phyloP scores from a whole-genome alignment of 805 yeast species.

The Debaryomyces hansenii region DNA sequence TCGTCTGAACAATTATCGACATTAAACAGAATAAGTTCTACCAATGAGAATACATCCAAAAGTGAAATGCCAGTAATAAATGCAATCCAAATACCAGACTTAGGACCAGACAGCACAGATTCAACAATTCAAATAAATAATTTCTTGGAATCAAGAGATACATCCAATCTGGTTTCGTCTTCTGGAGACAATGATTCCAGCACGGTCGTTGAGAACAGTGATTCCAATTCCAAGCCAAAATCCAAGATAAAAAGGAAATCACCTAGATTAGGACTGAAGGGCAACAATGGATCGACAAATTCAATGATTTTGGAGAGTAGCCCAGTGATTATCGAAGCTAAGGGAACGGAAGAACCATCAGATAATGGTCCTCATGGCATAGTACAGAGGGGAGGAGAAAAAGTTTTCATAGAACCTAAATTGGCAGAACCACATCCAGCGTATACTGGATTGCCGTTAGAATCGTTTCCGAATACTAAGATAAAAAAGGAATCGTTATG shows the following conservation, averaged over 20 bases:
- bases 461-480: slow-evolving; percentile 62
- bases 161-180: neutral
- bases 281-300: neutral
- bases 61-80: neutral
- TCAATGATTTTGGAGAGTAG: slow-evolving; percentile 6
- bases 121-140: neutral
- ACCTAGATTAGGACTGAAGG: slow-evolving; percentile 1
- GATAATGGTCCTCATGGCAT: slow-evolving; percentile 6
- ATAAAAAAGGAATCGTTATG: slow-evolving; percentile 56
- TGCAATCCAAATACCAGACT: neutral
- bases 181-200: neutral
- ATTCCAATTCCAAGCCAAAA: neutral
- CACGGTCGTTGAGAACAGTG: neutral
- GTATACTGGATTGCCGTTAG: slow-evolving; percentile 74
- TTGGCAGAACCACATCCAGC: slow-evolving; percentile 54
- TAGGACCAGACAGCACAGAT: neutral
- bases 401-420: slow-evolving; percentile 58
- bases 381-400: slow-evolving; percentile 12
- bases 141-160: neutral
- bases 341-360: neutral
- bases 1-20: neutral
- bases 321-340: slow-evolving; percentile 10
- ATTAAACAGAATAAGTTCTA: neutral
- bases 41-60: neutral
- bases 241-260: slow-evolving; percentile 3